phyloP scores from a whole-genome alignment of 2,329 filamentous ascomycete species.

The Colletotrichum echinochloae region DNA sequence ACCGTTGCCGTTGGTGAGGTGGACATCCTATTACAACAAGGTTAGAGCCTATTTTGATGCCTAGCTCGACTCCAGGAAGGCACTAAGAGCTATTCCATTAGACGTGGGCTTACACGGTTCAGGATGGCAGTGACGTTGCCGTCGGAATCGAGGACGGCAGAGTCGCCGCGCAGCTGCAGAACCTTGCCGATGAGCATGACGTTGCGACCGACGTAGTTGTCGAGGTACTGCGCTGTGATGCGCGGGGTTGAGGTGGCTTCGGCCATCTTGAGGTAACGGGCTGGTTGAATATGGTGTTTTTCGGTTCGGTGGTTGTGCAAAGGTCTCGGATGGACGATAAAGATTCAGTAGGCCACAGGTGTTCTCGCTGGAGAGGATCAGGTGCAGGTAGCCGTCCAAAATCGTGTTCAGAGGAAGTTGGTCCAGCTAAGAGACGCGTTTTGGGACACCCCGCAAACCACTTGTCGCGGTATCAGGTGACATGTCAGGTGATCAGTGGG shows the following conservation, averaged over 20 bases:
- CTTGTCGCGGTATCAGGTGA: constrained; percentile 39
- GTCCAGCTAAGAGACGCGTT: constrained; percentile 13
- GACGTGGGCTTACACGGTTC: constrained; percentile 70
- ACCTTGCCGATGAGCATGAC: constrained; percentile 91
- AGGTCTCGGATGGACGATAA: background rate
- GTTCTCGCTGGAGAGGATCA: background rate
- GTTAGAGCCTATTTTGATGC: background rate
- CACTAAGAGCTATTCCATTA: no score
- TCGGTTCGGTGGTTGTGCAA: background rate
- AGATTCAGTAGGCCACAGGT: background rate
- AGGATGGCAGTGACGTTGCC: constrained; percentile 81
- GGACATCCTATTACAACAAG: constrained; percentile 68
- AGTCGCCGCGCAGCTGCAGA: constrained; percentile 82
- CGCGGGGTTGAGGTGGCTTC: constrained; percentile 80
- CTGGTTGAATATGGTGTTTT: background rate
- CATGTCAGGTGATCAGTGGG: background rate
- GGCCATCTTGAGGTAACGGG: constrained; percentile 64
- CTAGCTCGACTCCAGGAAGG: background rate
- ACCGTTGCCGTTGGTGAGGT: constrained; percentile 76
- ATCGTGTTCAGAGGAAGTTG: constrained; percentile 12
- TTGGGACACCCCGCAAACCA: constrained; percentile 14
- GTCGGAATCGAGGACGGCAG: constrained; percentile 82
- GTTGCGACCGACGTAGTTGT: constrained; percentile 78
- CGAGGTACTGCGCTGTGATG: constrained; percentile 83
- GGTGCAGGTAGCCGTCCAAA: background rate